phyloP scores from a whole-genome alignment of 1,139 yeast species.

The Hyphopichia fennica region DNA sequence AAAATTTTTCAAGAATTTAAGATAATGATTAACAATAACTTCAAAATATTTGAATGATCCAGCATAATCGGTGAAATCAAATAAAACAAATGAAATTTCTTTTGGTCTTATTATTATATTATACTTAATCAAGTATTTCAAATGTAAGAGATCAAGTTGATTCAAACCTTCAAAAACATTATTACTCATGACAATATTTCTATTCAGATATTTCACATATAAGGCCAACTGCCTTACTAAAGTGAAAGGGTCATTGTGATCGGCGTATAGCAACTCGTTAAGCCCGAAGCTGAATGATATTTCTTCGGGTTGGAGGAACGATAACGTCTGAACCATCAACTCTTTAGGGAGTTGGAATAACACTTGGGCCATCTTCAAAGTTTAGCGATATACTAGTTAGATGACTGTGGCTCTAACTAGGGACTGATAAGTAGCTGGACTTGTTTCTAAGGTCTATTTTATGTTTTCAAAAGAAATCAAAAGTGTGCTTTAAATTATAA shows the following conservation, averaged over 20 bases:
- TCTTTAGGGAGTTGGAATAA: constrained; percentile 8
- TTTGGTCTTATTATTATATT: constrained; percentile 19
- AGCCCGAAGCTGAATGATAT: constrained; percentile 15
- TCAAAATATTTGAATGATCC: background rate
- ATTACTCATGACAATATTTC: constrained; percentile 14
- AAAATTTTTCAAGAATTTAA: constrained; percentile 8
- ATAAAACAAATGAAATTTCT: constrained; percentile 15
- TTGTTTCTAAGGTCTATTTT: too few species aligned
- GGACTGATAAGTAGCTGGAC: too few species aligned
- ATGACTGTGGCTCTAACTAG: too few species aligned
- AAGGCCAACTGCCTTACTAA: constrained; percentile 18
- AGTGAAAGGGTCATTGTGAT: constrained; percentile 8
- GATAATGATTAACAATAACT: background rate
- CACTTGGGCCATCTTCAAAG: background rate
- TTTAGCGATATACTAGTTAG: too few species aligned
- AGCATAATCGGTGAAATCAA: constrained; percentile 1
- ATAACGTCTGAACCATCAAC: constrained; percentile 12
- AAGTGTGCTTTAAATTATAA: too few species aligned
- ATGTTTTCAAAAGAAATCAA: too few species aligned
- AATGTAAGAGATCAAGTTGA: constrained; percentile 6
- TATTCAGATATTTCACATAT: constrained; percentile 12
- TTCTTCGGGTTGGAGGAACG: constrained; percentile 15
- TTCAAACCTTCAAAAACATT: constrained; percentile 6
- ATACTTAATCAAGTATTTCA: constrained; percentile 15
- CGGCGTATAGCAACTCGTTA: constrained; percentile 6